Evolutionary conservation across 805 yeast genomes (phyloP), one percentile per base, ranked within the genome.

Genomic region (Saccharomycopsis selenospora): DNA sequence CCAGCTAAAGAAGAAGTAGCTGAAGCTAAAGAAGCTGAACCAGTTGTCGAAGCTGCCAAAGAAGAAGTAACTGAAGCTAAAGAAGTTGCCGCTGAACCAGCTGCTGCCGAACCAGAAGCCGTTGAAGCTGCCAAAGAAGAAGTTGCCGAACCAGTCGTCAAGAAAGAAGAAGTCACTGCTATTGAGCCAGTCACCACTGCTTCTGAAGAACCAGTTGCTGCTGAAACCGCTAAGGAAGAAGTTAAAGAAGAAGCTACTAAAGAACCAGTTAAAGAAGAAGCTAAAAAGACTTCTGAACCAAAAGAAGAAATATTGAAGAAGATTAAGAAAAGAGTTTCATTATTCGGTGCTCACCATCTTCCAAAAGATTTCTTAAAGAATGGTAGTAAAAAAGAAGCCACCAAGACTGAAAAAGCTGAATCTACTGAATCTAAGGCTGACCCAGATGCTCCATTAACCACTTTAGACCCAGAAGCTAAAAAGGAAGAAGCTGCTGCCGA

Each of bases 41-140:
- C 59, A 18, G 57, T 58, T 7, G 42, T 47, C 1, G 36, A 28
- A 44, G 56, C 50, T 25, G 55, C 52, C 48, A 59, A 58, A 41
- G 56, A 33, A 38, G 54, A 53, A 17, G 51, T 44, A 20, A 51
- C 55, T 24, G 57, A 26, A 23, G 49, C 50, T 41, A 53, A 40
- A 45, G 61, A 59, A 44, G 56, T 54, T 33, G 55, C 45, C 13
- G 26, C 27, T 24, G 45, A 20, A 14, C 45, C 27, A 20, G 41
- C 42, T 13, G 52, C 29, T n/a, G 36, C 17, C 6, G 42, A 33
- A 14, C 30, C 28, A 11, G 30, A 11, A 3, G 46, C 11, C 6
- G 42, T 23, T 7, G 18, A 20, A 20, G 47, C 50, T 29, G 56
- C 56, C 45, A 49, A 51, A 17, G 49, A 41, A 13, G 47, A 44